Percentiles rank a stretch among this genome's conserved stretches.
These are phyloP conservation scores for Termitomyces sp. DNA, from an alignment of 768 basidiomycete species.

Conservation along the genomic window DNA sequence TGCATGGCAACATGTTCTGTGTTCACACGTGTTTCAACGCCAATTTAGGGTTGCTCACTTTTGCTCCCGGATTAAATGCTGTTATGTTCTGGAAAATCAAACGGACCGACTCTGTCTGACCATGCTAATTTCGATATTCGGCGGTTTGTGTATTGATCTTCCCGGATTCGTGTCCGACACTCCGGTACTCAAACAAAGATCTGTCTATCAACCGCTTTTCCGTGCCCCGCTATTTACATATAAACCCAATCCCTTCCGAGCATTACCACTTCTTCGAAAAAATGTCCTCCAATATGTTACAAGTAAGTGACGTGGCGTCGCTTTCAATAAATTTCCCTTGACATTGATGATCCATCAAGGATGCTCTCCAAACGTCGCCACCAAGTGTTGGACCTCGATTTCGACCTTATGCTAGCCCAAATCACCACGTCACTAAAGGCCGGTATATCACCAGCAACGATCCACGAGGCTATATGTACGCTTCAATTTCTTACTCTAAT, in stretches of 20 bases:
- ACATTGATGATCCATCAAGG: slow-evolving; percentile 23
- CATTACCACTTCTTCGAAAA: slow-evolving; percentile 12
- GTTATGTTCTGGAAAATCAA: slow-evolving; percentile 29
- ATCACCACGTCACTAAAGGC: slow-evolving; percentile 81
- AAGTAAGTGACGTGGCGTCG: slow-evolving; percentile 27
- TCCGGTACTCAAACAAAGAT: slow-evolving; percentile 16
- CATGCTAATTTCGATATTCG: slow-evolving; percentile 16
- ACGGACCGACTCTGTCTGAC: slow-evolving; percentile 23
- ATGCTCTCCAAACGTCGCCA: slow-evolving; percentile 38
- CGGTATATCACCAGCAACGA: slow-evolving; percentile 90
- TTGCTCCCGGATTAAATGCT: slow-evolving; percentile 26
- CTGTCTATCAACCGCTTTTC: slow-evolving; percentile 19
- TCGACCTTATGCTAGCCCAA: slow-evolving; percentile 70
- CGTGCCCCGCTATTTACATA: slow-evolving; percentile 16
- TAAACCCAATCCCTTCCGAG: slow-evolving; percentile 12
- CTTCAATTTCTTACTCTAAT: not conserved
- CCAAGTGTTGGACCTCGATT: slow-evolving; percentile 40
- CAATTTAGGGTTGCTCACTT: slow-evolving; percentile 32
- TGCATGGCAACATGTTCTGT: slow-evolving; percentile 29
- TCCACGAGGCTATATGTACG: slow-evolving; percentile 85
- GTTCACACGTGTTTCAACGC: slow-evolving; percentile 41
- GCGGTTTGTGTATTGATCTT: slow-evolving; percentile 7
- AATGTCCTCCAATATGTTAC: slow-evolving; percentile 45
- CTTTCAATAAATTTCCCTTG: not conserved
- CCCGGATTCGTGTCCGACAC: slow-evolving; percentile 16